Percentiles rank a stretch among this genome's conserved stretches.
Conservation (phyloP, 352 stramenopile genomes). For the Thraustochytrium sp. region DNA sequence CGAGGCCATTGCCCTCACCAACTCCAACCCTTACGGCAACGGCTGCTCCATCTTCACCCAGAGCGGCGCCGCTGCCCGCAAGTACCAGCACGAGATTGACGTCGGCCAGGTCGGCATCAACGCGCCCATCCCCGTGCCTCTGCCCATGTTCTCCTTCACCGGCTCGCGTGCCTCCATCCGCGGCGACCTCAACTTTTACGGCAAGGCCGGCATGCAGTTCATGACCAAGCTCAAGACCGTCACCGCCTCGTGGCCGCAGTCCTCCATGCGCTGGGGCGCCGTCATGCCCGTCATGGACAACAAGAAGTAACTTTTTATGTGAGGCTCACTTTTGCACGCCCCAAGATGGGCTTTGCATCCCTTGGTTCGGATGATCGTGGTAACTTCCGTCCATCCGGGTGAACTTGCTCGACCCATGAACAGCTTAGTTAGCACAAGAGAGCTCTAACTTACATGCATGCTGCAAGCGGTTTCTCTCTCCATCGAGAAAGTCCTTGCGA, state of each 20-base stretch:
- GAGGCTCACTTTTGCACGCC: too few relatives aligned
- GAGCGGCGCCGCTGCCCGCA: slow-evolving; percentile 81
- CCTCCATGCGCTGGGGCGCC: slow-evolving; percentile 75
- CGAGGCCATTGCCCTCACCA: slow-evolving; percentile 90
- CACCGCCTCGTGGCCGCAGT: slow-evolving; percentile 89
- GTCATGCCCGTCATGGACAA: slow-evolving; percentile 79
- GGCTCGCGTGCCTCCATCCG: slow-evolving; percentile 84
- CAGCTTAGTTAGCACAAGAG: too few relatives aligned
- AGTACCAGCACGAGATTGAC: slow-evolving; percentile 93
- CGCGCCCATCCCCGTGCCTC: slow-evolving; percentile 91
- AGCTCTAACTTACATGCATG: too few relatives aligned
- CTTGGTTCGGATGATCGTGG: too few relatives aligned
- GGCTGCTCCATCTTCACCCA: slow-evolving; percentile 92
- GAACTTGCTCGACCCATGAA: too few relatives aligned
- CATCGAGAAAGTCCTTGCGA: too few relatives aligned
- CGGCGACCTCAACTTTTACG: slow-evolving; percentile 95
- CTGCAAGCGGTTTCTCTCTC: too few relatives aligned
- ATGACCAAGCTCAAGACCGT: slow-evolving; percentile 97
- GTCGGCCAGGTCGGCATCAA: slow-evolving; percentile 93
- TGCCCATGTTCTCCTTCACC: slow-evolving; percentile 97
- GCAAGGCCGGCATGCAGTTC: slow-evolving; percentile 90
- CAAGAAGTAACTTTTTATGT: too few relatives aligned
- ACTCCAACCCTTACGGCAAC: slow-evolving; percentile 93
- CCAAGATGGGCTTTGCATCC: too few relatives aligned
- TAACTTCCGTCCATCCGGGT: too few relatives aligned